phyloP scores from a whole-genome alignment of 441 rosid genomes.

The Codiaeum variegatum region DNA sequence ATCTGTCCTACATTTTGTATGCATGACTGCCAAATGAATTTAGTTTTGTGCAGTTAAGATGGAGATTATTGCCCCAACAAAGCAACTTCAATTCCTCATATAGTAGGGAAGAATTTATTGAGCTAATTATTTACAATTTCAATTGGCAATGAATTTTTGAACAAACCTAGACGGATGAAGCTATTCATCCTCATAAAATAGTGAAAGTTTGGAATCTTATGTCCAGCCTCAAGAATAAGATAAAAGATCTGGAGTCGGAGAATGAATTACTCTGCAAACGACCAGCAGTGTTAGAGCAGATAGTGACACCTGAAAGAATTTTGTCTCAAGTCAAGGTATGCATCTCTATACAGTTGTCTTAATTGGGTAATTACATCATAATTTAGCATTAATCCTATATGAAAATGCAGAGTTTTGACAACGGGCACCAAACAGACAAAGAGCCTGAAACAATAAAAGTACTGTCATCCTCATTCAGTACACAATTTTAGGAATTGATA shows the following conservation, averaged over 20 bases:
- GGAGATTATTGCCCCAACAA: neutral
- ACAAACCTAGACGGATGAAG: conserved; percentile 13
- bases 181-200: conserved; percentile 3
- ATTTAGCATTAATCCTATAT: conserved; percentile 18
- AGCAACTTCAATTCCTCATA: neutral
- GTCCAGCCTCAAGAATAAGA: conserved; percentile 46
- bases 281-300: conserved; percentile 29
- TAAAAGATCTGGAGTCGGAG: conserved; percentile 42
- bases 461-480: conserved; percentile 12
- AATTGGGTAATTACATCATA: neutral
- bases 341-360: neutral
- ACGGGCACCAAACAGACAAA: conserved; percentile 39
- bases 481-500: conserved; percentile 10
- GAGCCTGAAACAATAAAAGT: conserved; percentile 39
- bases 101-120: neutral
- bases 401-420: conserved; percentile 36
- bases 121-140: neutral
- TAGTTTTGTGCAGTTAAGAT: neutral
- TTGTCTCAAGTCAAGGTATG: conserved; percentile 35
- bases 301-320: conserved; percentile 28
- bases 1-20: neutral
- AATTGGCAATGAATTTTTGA: conserved; percentile 5
- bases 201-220: conserved; percentile 9
- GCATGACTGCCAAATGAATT: neutral
- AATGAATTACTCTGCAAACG: conserved; percentile 44